Conservation (phyloP, 1,139 yeast species). For the Yamadazyma dendronema region DNA sequence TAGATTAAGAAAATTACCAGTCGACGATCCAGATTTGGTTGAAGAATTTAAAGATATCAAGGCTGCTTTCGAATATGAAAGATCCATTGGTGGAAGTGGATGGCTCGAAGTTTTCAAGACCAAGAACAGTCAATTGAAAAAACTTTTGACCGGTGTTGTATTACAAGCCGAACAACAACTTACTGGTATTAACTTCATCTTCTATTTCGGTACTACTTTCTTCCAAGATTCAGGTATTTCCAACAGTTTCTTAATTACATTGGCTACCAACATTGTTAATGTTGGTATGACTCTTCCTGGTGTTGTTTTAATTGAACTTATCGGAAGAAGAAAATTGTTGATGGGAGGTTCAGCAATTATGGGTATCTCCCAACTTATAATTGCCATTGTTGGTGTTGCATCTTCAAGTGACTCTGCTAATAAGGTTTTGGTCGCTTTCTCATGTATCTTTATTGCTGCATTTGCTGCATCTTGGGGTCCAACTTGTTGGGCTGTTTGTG, state of each 20-base stretch:
- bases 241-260: slow-evolving; percentile 29
- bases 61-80: slow-evolving; percentile 38
- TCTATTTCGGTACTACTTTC: slow-evolving; percentile 67
- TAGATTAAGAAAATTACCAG: slow-evolving; percentile 33
- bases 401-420: slow-evolving; percentile 39
- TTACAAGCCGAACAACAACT: slow-evolving; percentile 61
- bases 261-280: slow-evolving; percentile 39
- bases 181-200: slow-evolving; percentile 73
- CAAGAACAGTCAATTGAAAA: slow-evolving; percentile 34
- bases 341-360: slow-evolving; percentile 59
- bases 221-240: slow-evolving; percentile 56
- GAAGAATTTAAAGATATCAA: slow-evolving; percentile 39
- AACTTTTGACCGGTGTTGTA: slow-evolving; percentile 34
- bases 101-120: slow-evolving; percentile 35
- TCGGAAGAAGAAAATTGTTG: slow-evolving; percentile 40
- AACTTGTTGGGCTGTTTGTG: slow-evolving; percentile 69
- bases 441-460: slow-evolving; percentile 74
- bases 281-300: slow-evolving; percentile 39
- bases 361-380: slow-evolving; percentile 64
- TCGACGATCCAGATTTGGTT: slow-evolving; percentile 39
- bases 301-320: slow-evolving; percentile 32
- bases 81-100: slow-evolving; percentile 28
- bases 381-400: slow-evolving; percentile 65
- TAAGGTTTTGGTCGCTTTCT: slow-evolving; percentile 62
- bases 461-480: slow-evolving; percentile 91